Evolutionary conservation across 257 asterid species (phyloP).

Genomic region (Solanum ossicruentum): DNA sequence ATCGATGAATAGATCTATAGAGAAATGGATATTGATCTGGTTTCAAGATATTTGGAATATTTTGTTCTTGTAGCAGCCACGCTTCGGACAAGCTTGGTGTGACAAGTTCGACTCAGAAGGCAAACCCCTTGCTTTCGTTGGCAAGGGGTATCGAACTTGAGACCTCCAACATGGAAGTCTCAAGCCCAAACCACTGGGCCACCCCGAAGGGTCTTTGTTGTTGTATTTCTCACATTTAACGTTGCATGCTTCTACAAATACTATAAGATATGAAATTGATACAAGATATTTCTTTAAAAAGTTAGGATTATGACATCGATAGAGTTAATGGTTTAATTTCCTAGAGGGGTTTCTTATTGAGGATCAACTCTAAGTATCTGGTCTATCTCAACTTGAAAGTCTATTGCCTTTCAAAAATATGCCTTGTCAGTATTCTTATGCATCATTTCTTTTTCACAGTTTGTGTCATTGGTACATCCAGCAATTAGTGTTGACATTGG

Average conservation of each 20-base stretch:
- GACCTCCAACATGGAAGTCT: no score
- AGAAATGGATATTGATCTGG: no score
- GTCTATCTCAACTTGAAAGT: not conserved
- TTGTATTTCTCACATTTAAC: not conserved
- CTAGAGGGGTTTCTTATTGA: not conserved
- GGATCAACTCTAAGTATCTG: not conserved
- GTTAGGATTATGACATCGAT: not conserved
- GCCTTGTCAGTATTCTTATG: not conserved
- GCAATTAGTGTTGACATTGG: constrained; percentile 71
- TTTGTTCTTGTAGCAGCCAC: no score
- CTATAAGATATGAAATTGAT: not conserved
- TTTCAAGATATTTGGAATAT: no score
- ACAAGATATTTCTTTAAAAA: not conserved
- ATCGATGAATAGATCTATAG: no score
- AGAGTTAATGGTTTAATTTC: not conserved
- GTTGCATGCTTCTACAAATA: not conserved
- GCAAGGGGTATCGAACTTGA: no score
- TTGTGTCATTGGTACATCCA: constrained; percentile 71
- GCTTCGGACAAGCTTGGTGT: no score
- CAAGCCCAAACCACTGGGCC: no score
- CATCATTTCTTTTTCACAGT: constrained; percentile 39
- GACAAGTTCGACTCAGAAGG: no score
- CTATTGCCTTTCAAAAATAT: not conserved
- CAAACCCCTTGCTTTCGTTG: no score
- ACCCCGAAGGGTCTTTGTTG: no score